Percentiles rank a stretch among this genome's conserved stretches.
Conservation (phyloP, 2,329 filamentous ascomycete genomes). For the Fusarium nygamai region DNA sequence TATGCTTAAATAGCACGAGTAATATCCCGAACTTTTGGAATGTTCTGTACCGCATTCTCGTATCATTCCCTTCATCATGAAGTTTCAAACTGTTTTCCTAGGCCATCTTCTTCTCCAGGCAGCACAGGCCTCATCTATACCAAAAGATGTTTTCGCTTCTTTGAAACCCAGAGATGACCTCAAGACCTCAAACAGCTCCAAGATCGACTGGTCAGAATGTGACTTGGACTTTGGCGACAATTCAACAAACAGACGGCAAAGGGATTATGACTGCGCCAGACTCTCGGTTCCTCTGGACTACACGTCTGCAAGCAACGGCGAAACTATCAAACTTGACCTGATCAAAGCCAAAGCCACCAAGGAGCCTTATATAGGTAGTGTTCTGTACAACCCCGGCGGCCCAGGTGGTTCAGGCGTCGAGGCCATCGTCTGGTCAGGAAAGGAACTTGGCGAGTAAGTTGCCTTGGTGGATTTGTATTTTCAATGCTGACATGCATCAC, state of each 20-base stretch:
- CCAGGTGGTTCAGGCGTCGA: slow-evolving; percentile 42
- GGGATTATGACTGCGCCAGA: slow-evolving; percentile 45
- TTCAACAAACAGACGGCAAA: background rate
- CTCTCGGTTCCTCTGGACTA: slow-evolving; percentile 55
- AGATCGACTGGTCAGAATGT: slow-evolving; percentile 11
- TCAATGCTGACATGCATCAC: background rate
- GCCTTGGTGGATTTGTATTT: fast-evolving
- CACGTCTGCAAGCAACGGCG: slow-evolving; percentile 34
- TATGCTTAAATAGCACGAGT: background rate
- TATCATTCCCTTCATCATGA: background rate
- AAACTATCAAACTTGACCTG: slow-evolving; percentile 47
- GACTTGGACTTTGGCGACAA: slow-evolving; percentile 7
- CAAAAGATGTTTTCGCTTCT: background rate
- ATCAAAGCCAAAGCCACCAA: slow-evolving; percentile 45
- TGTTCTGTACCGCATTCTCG: fast-evolving
- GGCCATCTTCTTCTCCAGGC: background rate
- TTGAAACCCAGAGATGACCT: background rate
- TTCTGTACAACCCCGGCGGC: slow-evolving; percentile 53
- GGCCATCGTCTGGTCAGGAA: fast-evolving
- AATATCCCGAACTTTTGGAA: fast-evolving
- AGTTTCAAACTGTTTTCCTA: background rate
- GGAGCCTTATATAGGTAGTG: slow-evolving; percentile 48
- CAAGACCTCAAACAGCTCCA: background rate
- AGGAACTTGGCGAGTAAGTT: background rate
- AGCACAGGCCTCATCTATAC: background rate